Evolutionary conservation across 1,284 basidiomycete species (phyloP).

Genomic region (Taiwanofungus camphoratus): DNA sequence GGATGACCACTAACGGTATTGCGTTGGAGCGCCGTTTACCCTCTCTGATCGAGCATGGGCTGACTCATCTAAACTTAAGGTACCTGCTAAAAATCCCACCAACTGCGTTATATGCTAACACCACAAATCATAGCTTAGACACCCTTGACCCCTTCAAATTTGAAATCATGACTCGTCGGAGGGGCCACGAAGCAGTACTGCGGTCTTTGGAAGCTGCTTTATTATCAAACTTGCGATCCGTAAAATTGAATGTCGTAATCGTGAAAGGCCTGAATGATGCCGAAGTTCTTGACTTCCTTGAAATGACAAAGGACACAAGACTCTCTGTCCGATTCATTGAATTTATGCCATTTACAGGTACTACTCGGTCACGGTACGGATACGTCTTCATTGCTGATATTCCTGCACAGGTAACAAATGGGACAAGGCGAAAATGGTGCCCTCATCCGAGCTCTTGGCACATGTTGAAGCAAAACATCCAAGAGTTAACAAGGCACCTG

Average conservation of each 20-base stretch:
- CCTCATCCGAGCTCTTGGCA: constrained; percentile 58
- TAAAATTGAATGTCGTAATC: constrained; percentile 84
- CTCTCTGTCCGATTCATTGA: constrained; percentile 85
- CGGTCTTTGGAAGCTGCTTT: constrained; percentile 64
- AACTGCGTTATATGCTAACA: not conserved
- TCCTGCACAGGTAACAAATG: constrained; percentile 69
- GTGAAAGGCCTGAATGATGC: constrained; percentile 76
- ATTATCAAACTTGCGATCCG: constrained; percentile 43
- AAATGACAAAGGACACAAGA: constrained; percentile 59
- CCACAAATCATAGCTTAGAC: constrained; percentile 52
- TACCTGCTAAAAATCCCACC: constrained; percentile 19
- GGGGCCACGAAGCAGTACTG: constrained; percentile 72
- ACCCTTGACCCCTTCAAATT: constrained; percentile 87
- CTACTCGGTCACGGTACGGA: constrained; percentile 13
- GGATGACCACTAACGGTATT: constrained; percentile 84
- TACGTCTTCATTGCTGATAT: not conserved
- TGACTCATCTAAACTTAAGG: constrained; percentile 84
- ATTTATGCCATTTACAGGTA: constrained; percentile 90
- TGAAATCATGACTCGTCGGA: constrained; percentile 76
- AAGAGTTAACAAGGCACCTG: constrained; percentile 44
- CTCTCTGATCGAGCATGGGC: constrained; percentile 60
- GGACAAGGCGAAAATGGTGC: constrained; percentile 77
- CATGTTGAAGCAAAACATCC: constrained; percentile 45
- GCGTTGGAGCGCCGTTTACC: constrained; percentile 69
- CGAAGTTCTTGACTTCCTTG: constrained; percentile 75